A percentile compares a stretch with the other conserved stretches of the same genome.
Evolutionary conservation across 345 rosid genomes (phyloP).

Genomic region (Brassica napus): Da-Ae NC_063451.1:25227001-25227500

Average conservation of each 20-base stretch:
- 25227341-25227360: not conserved
- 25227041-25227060: conserved; percentile 7
- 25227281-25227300: not conserved
- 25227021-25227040: conserved; percentile 67
- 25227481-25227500: not conserved
- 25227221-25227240: not conserved
- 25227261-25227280: not conserved
- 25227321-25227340: not conserved
- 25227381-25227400: not conserved
- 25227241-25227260: no score
- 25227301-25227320: not conserved
- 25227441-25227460: not conserved
- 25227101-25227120: conserved; percentile 26
- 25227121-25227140: conserved; percentile 21
- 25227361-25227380: not conserved
- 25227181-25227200: conserved; percentile 24
- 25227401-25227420: not conserved
- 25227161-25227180: conserved; percentile 17
- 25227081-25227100: conserved; percentile 10
- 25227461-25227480: not conserved
- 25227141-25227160: conserved; percentile 18
- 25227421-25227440: conserved; percentile 13
- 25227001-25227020: conserved; percentile 60
- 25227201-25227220: conserved; percentile 17
- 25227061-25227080: conserved; percentile 9